These are phyloP conservation scores for Aureobasidium lini DNA, from an alignment of 2,329 filamentous ascomycete genomes.

Conservation along the genomic window DNA sequence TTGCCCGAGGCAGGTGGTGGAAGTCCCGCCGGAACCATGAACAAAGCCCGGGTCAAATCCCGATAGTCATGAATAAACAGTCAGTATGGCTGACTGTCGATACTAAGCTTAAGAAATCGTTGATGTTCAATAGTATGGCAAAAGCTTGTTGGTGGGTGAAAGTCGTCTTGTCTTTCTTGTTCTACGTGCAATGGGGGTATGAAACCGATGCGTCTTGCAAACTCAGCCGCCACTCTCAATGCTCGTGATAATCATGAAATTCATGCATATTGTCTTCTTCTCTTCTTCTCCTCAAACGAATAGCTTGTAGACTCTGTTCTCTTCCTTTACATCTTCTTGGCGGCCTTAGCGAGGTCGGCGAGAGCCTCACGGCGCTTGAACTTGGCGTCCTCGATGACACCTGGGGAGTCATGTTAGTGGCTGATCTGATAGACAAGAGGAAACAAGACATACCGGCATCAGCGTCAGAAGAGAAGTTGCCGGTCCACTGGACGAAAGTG, in stretches of 20 bases:
- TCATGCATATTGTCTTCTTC: background rate
- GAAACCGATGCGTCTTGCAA: background rate
- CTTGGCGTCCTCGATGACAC: constrained; percentile 66
- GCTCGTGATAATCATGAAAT: constrained; percentile 12
- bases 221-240: background rate
- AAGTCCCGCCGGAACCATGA: background rate
- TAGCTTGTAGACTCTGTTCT: background rate
- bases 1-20: background rate
- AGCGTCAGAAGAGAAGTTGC: constrained; percentile 63
- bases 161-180: background rate
- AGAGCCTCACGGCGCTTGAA: constrained; percentile 69
- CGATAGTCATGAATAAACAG: background rate
- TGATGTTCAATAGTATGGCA: too few relatives aligned
- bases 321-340: constrained; percentile 24
- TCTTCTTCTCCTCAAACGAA: background rate
- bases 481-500: constrained; percentile 63
- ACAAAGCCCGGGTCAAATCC: background rate
- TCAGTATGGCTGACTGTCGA: background rate
- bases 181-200: constrained; percentile 2
- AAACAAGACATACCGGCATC: constrained; percentile 50
- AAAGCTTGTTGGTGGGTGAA: background rate
- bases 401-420: constrained; percentile 30
- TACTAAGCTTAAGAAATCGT: too few relatives aligned
- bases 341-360: constrained; percentile 51
- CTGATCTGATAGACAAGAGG: too few relatives aligned